Base-by-base conservation (phyloP, 345 rosid genomes). In the Camelina laxa region DNA sequence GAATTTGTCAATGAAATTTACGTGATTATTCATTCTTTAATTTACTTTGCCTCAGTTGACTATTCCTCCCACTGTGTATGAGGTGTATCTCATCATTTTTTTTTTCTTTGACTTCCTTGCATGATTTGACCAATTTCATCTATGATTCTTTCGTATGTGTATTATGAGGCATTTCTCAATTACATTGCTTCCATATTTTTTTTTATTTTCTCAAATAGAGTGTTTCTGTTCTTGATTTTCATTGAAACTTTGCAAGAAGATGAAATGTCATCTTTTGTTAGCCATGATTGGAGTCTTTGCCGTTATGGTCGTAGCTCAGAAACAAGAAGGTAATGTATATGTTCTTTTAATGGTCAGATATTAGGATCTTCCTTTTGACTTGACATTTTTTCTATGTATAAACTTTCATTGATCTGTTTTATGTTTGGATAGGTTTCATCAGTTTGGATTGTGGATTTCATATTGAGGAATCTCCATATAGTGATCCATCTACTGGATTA, bases 381-480 rank as follows among this genome's bases (percentile, higher is more conserved):
- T 19, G 13, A 12, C 16, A n/a, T 42, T 1, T 42, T n/a, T 1
- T 42, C 6, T 53, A 42, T 42, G 27, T 24, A 24, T 24, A 24
- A 24, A 3, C 30, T 27, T 27, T 27, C 30, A 27, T 27, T 27
- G 30, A 27, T 27, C 30, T 27, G 36, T 33, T 45, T 16, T 35
- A 2, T 47, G 41, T 24, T 21, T 64, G 21, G 17, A 48, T 74
- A 83, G 89, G 84, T 15, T 83, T 83, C 69, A 78, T 83, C 15
- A 86, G 87, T 65, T 73, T 84, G 55, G 87, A 83, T 60, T 84
- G 89, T 21, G 90, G 87, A 5, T 69, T 68, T 9, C 64, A 80
- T 3, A 9, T 14, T 38, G 41, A 22, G 15, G 73, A 65, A 22
- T 60, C 75, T n/a, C 69, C 61, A 16, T 84, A 80, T 14, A 6